Percentiles rank a stretch among this genome's conserved stretches.
Conservation (phyloP, 176 grass and related monocot species). For the Eragrostis curvula region DNA sequence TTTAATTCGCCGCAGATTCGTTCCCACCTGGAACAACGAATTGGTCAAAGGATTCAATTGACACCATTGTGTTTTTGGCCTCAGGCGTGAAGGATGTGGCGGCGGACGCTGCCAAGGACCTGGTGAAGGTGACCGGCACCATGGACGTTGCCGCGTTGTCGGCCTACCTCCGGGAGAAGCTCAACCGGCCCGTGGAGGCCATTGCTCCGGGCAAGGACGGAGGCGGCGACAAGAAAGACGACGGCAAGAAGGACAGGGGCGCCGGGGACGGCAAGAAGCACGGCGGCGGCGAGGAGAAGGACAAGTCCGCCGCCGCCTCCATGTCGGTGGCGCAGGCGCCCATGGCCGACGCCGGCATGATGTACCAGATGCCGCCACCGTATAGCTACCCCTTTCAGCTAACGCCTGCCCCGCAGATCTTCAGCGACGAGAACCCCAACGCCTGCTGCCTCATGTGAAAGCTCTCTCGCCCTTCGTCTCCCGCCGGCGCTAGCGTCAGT, state of each 20-base stretch:
- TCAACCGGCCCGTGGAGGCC: slow-evolving; percentile 66
- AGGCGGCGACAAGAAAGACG: slow-evolving; percentile 32
- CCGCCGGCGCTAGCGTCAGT: not conserved
- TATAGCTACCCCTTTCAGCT: slow-evolving; percentile 34
- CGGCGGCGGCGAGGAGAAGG: slow-evolving; percentile 38
- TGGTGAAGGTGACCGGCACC: slow-evolving; percentile 82
- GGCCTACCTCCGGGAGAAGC: slow-evolving; percentile 62
- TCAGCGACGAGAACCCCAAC: slow-evolving; percentile 98
- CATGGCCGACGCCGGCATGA: slow-evolving; percentile 30
- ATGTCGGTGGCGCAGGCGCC: slow-evolving; percentile 30
- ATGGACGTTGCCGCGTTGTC: slow-evolving; percentile 76
- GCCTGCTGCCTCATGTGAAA: slow-evolving; percentile 86
- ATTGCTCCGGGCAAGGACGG: slow-evolving; percentile 53
- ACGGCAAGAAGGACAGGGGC: slow-evolving; percentile 1
- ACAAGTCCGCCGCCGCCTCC: slow-evolving; percentile 24
- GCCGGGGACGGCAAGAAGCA: slow-evolving; percentile 52
- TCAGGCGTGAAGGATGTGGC: slow-evolving; percentile 76
- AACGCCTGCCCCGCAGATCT: slow-evolving; percentile 78
- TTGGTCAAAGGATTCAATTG: not conserved
- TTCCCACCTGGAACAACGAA: not conserved
- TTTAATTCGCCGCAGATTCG: not conserved
- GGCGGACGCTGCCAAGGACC: slow-evolving; percentile 67
- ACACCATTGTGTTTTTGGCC: not conserved
- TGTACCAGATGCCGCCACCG: slow-evolving; percentile 55
- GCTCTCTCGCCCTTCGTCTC: not conserved